phyloP scores from a whole-genome alignment of 495 filamentous ascomycete genomes.

The Trichoderma orchidacearum region DNA sequence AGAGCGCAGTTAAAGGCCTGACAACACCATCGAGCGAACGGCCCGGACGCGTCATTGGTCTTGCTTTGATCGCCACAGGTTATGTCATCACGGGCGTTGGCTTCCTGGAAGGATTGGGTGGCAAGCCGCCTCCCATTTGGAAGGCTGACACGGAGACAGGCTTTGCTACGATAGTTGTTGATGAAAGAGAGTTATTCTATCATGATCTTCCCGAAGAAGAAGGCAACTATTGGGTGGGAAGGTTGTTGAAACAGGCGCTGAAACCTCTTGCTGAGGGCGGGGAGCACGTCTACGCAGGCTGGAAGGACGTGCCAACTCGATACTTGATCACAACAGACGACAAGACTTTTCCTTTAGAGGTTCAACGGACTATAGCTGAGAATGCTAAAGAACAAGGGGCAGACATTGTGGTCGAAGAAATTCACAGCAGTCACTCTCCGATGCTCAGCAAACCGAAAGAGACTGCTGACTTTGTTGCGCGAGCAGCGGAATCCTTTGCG shows the following conservation, averaged over 20 bases:
- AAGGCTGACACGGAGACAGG: slow-evolving; percentile 10
- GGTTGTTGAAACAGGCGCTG: slow-evolving; percentile 13
- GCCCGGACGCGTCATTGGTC: slow-evolving; percentile 16
- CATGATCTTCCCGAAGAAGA: slow-evolving; percentile 19
- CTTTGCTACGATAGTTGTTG: slow-evolving; percentile 11
- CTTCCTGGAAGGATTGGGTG: slow-evolving; percentile 16
- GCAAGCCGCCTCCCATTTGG: slow-evolving; percentile 15
- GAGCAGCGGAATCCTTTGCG: slow-evolving; percentile 14
- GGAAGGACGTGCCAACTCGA: slow-evolving; percentile 18
- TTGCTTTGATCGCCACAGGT: slow-evolving; percentile 16
- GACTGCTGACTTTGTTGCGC: slow-evolving; percentile 13
- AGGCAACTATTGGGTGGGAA: slow-evolving; percentile 14
- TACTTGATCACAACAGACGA: slow-evolving; percentile 14
- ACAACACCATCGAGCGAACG: neutral
- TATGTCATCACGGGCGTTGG: slow-evolving; percentile 12
- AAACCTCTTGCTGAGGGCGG: slow-evolving; percentile 13
- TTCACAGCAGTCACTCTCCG: slow-evolving; percentile 14
- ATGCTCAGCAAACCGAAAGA: slow-evolving; percentile 20
- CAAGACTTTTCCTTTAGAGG: slow-evolving; percentile 8
- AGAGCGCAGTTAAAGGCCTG: slow-evolving; percentile 30
- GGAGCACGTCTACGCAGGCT: slow-evolving; percentile 14
- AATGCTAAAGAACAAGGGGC: slow-evolving; percentile 12
- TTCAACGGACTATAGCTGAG: slow-evolving; percentile 10
- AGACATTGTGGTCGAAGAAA: slow-evolving; percentile 12
- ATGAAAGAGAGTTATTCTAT: slow-evolving; percentile 16